phyloP scores from a whole-genome alignment of 208 protist genomes.

The Leishmania tarentolae region DNA sequence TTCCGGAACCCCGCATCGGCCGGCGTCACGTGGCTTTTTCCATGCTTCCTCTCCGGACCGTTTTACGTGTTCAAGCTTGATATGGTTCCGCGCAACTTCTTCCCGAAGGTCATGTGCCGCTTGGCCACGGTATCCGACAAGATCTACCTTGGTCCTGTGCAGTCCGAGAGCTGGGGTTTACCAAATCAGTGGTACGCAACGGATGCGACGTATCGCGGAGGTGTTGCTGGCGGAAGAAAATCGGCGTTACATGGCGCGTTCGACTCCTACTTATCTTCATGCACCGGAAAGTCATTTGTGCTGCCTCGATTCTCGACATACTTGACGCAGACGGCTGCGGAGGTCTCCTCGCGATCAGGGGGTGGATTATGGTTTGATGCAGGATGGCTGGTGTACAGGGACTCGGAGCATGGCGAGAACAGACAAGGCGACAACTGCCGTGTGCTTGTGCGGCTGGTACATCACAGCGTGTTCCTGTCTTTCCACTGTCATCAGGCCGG shows the following conservation, averaged over 20 bases:
- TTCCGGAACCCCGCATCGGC: conserved; percentile 54
- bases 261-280: conserved; percentile 10
- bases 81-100: conserved; percentile 79
- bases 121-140: conserved; percentile 42
- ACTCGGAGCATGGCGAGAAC: neutral
- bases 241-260: neutral
- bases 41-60: conserved; percentile 69
- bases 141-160: conserved; percentile 63
- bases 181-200: conserved; percentile 1
- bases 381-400: conserved; percentile 27
- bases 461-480: conserved; percentile 80
- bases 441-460: conserved; percentile 72
- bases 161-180: conserved; percentile 17
- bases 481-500: conserved; percentile 60
- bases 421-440: conserved; percentile 29
- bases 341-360: conserved; percentile 1
- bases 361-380: conserved; percentile 33
- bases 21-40: conserved; percentile 52
- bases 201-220: neutral
- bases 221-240: neutral
- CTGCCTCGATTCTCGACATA: conserved; percentile 16
- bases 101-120: conserved; percentile 65
- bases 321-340: neutral
- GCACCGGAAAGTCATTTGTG: conserved; percentile 8
- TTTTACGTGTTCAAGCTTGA: conserved; percentile 84